Evolutionary conservation across 148 eudicot species (phyloP).

Genomic region (Rhododendron molle): DNA sequence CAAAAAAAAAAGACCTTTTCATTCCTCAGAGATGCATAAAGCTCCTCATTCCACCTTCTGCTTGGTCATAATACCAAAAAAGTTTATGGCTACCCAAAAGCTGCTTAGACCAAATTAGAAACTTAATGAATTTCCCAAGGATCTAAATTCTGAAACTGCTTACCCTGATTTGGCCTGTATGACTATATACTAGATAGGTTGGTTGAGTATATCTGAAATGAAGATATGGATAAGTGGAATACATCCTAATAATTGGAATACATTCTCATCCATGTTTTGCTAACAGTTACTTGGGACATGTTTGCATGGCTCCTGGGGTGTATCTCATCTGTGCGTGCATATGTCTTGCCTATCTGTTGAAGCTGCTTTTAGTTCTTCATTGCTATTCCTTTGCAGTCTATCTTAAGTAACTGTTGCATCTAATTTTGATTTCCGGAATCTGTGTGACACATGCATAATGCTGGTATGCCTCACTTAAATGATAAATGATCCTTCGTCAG

Average conservation of each 20-base stretch:
- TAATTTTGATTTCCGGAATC: background rate
- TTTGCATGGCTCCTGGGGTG: background rate
- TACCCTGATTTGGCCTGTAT: background rate
- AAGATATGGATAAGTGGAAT: background rate
- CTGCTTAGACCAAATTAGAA: background rate
- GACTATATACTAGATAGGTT: background rate
- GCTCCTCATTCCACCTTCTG: background rate
- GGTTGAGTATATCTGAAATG: background rate
- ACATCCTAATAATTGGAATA: background rate
- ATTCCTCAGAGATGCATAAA: background rate
- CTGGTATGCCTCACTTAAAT: background rate
- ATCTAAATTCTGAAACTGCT: background rate
- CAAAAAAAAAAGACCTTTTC: background rate
- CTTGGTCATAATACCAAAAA: background rate
- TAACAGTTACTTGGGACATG: background rate
- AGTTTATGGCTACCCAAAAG: background rate
- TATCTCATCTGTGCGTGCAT: background rate
- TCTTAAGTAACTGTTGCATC: background rate
- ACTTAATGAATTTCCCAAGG: background rate
- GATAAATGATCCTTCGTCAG: background rate
- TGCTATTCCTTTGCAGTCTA: background rate
- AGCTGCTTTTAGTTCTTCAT: background rate
- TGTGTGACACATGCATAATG: background rate
- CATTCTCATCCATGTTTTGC: background rate
- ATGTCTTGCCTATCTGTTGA: background rate